A percentile compares a stretch with the other conserved stretches of the same genome.
Conservation (phyloP, 495 filamentous ascomycete species). For the Acidomyces sp. region DNA sequence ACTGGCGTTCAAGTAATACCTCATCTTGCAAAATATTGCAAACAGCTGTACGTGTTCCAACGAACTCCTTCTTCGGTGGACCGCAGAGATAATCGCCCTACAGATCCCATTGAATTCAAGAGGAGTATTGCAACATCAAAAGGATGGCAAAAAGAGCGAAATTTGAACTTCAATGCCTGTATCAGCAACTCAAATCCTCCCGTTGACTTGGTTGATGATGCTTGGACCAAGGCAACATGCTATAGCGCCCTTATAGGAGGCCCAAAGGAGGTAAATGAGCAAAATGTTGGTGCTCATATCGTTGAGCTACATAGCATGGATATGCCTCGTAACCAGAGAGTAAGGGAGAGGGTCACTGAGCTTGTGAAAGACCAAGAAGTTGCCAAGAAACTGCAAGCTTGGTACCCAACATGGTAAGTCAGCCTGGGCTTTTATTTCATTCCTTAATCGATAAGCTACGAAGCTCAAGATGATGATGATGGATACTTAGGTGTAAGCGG, state of each 20-base stretch:
- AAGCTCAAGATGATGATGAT: background rate
- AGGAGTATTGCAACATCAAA: slow-evolving; percentile 34
- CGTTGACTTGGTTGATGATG: slow-evolving; percentile 26
- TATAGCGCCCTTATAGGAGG: slow-evolving; percentile 35
- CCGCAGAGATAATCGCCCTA: slow-evolving; percentile 35
- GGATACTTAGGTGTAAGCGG: slow-evolving; percentile 26
- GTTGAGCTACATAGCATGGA: slow-evolving; percentile 18
- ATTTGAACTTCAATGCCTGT: slow-evolving; percentile 20
- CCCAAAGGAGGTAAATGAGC: slow-evolving; percentile 26
- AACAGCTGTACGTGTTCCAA: slow-evolving; percentile 43
- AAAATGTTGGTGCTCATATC: slow-evolving; percentile 31
- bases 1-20: slow-evolving; percentile 43
- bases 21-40: slow-evolving; percentile 35
- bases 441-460: no score
- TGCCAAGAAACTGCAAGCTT: slow-evolving; percentile 24
- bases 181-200: slow-evolving; percentile 29
- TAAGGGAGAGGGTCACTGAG: slow-evolving; percentile 22
- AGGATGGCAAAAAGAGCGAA: slow-evolving; percentile 22
- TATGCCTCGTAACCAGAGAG: slow-evolving; percentile 18
- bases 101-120: slow-evolving; percentile 35
- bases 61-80: slow-evolving; percentile 42
- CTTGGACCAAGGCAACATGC: slow-evolving; percentile 23
- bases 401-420: slow-evolving; percentile 21
- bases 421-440: no score
- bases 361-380: slow-evolving; percentile 24